phyloP scores from a whole-genome alignment of 805 yeast species.

The Myxozyma monticola region DNA sequence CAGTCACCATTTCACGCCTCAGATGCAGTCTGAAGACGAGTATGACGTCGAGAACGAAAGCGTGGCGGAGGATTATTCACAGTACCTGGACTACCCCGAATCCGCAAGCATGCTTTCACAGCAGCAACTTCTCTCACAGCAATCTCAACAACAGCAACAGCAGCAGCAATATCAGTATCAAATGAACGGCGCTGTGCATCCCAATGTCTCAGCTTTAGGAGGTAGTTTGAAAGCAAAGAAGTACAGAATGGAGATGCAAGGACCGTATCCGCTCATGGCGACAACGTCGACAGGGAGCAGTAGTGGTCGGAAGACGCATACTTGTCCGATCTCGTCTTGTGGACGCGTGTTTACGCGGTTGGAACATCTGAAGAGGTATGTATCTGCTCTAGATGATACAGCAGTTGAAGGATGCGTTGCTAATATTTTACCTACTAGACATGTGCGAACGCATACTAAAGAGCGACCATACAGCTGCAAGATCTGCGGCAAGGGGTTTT shows the following conservation, averaged over 20 bases:
- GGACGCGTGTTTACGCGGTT: constrained; percentile 27
- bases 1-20: too few relatives aligned
- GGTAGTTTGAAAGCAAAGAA: background rate
- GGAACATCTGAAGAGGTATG: constrained; percentile 28
- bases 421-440: constrained; percentile 1
- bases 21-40: constrained; percentile 14
- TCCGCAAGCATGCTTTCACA: background rate
- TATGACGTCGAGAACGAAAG: constrained; percentile 14
- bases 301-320: constrained; percentile 24
- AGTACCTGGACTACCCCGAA: constrained; percentile 12
- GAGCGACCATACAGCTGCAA: constrained; percentile 29
- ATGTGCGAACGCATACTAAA: constrained; percentile 31
- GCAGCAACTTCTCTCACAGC: constrained; percentile 1
- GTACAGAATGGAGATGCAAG: background rate
- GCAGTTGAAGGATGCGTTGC: too few relatives aligned
- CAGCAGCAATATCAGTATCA: constrained; percentile 7
- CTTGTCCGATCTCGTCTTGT: constrained; percentile 29
- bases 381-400: too few relatives aligned
- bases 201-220: background rate
- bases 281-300: constrained; percentile 9
- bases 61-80: constrained; percentile 10
- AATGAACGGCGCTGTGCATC: background rate
- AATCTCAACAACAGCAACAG: background rate
- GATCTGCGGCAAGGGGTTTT: constrained; percentile 27
- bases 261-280: constrained; percentile 4